phyloP scores from a whole-genome alignment of 2,329 filamentous ascomycete genomes.

The Fusarium miscanthi region DNA sequence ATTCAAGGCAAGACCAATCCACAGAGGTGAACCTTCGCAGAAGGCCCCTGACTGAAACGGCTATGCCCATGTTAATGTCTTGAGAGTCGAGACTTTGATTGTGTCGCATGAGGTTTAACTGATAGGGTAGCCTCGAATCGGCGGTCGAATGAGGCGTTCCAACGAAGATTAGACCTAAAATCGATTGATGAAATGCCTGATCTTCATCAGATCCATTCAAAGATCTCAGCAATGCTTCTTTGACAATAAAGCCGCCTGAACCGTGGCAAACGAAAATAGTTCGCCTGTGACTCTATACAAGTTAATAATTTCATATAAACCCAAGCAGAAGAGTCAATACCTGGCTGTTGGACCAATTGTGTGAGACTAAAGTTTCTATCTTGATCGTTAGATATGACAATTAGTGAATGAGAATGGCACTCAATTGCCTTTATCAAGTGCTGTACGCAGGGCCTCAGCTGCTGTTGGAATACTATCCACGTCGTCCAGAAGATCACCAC shows the following conservation, averaged over 20 bases:
- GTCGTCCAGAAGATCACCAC: background rate
- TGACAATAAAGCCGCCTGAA: background rate
- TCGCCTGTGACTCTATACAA: background rate
- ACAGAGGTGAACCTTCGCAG: background rate
- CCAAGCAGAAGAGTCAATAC: background rate
- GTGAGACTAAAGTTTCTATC: background rate
- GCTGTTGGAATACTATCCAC: background rate
- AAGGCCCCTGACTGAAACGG: background rate
- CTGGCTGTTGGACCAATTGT: background rate
- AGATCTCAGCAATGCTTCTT: background rate
- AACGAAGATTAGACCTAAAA: background rate
- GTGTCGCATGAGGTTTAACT: background rate
- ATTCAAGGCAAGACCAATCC: background rate
- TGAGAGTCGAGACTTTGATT: fast-evolving
- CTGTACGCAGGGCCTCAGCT: background rate
- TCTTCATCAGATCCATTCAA: background rate
- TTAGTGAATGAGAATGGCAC: background rate
- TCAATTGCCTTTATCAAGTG: background rate
- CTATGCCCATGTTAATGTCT: background rate
- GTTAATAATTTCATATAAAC: background rate
- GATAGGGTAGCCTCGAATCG: background rate
- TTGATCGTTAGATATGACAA: background rate
- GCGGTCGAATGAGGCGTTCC: background rate
- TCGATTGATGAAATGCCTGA: background rate
- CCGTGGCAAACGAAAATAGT: background rate